Evolutionary conservation across 139 green algal species (phyloP), one percentile per base, ranked within the genome.

Genomic region (Chlamydomonas incerta): DNA sequence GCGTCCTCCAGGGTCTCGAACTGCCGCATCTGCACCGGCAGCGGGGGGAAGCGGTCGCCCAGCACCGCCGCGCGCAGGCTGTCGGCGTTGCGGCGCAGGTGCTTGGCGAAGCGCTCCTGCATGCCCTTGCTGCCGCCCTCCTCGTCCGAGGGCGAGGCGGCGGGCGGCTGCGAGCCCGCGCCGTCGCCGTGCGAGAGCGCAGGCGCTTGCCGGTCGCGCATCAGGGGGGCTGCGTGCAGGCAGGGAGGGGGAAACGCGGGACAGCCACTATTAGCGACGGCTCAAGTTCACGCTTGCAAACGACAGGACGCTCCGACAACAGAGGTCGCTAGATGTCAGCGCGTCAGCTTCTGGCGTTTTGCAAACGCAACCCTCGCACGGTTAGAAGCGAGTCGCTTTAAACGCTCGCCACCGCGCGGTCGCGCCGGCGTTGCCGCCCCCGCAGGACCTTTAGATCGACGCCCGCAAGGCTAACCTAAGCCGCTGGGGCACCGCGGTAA

Each of bases 11-110:
- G 0, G 20, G 33, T 58, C 24, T 76, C 67, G 50, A 68, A 76
- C 26, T 58, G 57, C 11, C 67, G 66, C 41, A 85, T 26, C 66
- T 76, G 46, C 13, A 85, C 50, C 3, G 80, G 80, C 80, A 85
- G 52, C 67, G n/a, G 31, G 10, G 50, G 66, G 47, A 70, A 21
- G 31, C 41, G 62, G 37, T 77, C 80, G 15, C 80, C 80, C 6
- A 67, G 70, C 31, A 76, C 14, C 34, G 50, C 80, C 0, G 50
- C 46, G 2, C 29, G 31, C 14, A 85, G 31, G 50, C 33, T 37
- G 26, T 70, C 50, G 0, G 52, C 47, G 66, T 85, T 85, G 4
- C 50, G 47, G 29, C 17, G 50, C 15, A 85, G 23, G 10, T 75
- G 20, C 31, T 58, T 69, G 31, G 66, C 66, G 28, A 85, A 85